A percentile compares a stretch with the other conserved stretches of the same genome.
Conservation (phyloP, 257 asterid species). For the Plantago elongata region DNA sequence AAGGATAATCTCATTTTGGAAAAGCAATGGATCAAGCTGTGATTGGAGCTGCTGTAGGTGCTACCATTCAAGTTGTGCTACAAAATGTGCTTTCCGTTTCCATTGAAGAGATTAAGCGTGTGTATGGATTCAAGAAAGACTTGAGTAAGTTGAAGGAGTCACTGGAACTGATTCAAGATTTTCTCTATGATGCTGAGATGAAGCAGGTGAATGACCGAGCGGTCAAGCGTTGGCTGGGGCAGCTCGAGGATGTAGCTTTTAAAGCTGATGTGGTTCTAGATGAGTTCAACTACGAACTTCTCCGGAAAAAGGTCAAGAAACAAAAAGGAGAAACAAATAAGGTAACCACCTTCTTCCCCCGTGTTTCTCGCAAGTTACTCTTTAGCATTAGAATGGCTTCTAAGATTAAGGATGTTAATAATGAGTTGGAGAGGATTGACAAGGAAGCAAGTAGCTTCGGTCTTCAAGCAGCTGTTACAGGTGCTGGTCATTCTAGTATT, state of each 20-base stretch:
- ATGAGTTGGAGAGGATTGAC: background rate
- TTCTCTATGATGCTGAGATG: constrained; percentile 21
- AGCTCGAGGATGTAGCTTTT: constrained; percentile 12
- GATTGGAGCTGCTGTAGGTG: constrained; percentile 7
- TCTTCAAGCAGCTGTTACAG: background rate
- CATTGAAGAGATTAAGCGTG: no score
- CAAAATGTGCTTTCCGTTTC: constrained; percentile 4
- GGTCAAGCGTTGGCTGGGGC: constrained; percentile 19
- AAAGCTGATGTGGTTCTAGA: constrained; percentile 17
- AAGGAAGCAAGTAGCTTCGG: background rate
- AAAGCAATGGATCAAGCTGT: constrained; percentile 9
- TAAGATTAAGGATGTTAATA: constrained; percentile 10
- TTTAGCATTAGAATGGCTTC: constrained; percentile 1
- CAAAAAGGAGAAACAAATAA: background rate
- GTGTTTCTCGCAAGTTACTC: background rate
- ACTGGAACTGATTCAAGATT: background rate
- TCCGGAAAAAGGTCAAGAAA: background rate
- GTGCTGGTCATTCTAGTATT: background rate
- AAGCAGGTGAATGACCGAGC: background rate
- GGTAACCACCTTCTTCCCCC: background rate
- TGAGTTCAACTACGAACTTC: constrained; percentile 18
- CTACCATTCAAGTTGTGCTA: constrained; percentile 1
- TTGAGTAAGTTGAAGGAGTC: no score
- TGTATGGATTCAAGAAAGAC: no score
- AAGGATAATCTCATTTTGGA: no score